phyloP scores from a whole-genome alignment of 1,284 basidiomycete genomes.

The Apiotrichum montevideense region DNA sequence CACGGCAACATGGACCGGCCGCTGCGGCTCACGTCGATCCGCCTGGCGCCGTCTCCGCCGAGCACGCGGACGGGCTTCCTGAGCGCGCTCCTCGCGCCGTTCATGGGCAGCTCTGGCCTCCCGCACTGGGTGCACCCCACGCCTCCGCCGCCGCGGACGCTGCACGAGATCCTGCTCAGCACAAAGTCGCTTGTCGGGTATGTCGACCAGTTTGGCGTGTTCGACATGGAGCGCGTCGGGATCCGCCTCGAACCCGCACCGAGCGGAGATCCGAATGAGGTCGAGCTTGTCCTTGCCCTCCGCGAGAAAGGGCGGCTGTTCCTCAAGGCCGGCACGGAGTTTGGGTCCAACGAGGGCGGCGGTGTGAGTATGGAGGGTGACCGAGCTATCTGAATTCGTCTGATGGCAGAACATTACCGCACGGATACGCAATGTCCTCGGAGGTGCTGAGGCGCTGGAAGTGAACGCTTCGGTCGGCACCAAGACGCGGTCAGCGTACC shows the following conservation, averaged over 20 bases:
- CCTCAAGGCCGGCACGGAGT: conserved; percentile 80
- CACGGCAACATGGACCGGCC: conserved; percentile 58
- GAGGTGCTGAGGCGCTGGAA: conserved; percentile 83
- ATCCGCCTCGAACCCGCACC: conserved; percentile 63
- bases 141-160: conserved; percentile 45
- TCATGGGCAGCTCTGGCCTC: conserved; percentile 45
- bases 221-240: conserved; percentile 55
- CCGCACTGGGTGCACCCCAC: conserved; percentile 35
- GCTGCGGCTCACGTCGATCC: conserved; percentile 64
- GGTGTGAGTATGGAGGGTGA: conserved; percentile 56
- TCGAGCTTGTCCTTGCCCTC: conserved; percentile 78
- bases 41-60: conserved; percentile 64
- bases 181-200: conserved; percentile 61
- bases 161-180: conserved; percentile 63
- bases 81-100: conserved; percentile 65
- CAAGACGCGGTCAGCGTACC: conserved; percentile 74
- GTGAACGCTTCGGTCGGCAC: conserved; percentile 80
- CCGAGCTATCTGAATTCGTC: no score
- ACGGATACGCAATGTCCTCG: conserved; percentile 79
- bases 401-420: conserved; percentile 62
- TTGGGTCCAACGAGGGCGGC: conserved; percentile 88
- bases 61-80: conserved; percentile 75
- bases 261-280: conserved; percentile 60
- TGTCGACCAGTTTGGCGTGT: conserved; percentile 67
- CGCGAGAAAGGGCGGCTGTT: conserved; percentile 73